Base-by-base conservation (phyloP, 768 basidiomycete genomes). In the Xerocomus brunneocitrinus region DNA sequence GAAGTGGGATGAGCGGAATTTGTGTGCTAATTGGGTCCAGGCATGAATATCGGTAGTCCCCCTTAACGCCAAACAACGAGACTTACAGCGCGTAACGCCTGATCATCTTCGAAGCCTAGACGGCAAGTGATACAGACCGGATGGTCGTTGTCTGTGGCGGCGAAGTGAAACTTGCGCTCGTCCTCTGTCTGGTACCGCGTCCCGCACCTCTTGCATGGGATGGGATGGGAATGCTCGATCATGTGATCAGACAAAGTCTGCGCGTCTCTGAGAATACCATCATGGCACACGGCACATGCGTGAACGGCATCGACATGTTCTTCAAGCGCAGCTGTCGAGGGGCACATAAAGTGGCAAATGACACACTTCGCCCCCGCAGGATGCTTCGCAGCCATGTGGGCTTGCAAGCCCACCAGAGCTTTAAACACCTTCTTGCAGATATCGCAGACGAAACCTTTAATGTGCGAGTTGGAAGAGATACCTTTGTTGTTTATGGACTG, bases 141-240 rank as follows among this genome's bases (percentile, higher is more conserved):
- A 44, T 79, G 78, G 43, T 57, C 2, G 42, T 70, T 68, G 16
- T 67, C 59, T 4, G 73, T 69, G 10, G 71, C 66, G 32, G 57
- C 58, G 48, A 76, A 77, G 55, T 80, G 79, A 36, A 60, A 53
- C 7, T 51, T 58, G 5, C 72, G 65, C 1, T 68, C 70, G 16
- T 76, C 77, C 38, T 74, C 71, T 9, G 68, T 64, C 48, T 40
- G 59, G 48, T 68, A 70, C 46, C 61, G 70, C 19, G 70, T 66
- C 31, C 67, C 61, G 44, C 68, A 71, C 40, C 24, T 54, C 57
- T 60, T 65, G 59, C 68, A 69, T 38, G 34, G 40, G 42, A 67
- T 35, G 27, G 64, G 62, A 56, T 56, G 64, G 19, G 67, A 56
- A 49, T 69, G 68, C 25, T 61, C 66, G 35, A 54, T 24, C 55